Percentiles rank a stretch among this genome's conserved stretches.
phyloP scores from a whole-genome alignment of 495 filamentous ascomycete genomes.

The Darksidea phi region DNA sequence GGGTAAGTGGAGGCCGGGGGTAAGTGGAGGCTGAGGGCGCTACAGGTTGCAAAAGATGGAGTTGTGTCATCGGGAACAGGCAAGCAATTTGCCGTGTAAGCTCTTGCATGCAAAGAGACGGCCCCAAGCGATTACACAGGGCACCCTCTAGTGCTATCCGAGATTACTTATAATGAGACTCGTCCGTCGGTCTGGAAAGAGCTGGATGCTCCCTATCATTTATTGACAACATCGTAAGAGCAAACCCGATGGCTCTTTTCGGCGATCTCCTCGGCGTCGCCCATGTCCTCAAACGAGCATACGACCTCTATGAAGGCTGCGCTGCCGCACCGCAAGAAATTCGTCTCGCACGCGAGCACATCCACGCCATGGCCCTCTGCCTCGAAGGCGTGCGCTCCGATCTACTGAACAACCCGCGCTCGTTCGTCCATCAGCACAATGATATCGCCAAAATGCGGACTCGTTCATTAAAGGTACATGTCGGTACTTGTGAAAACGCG shows the following conservation, averaged over 20 bases:
- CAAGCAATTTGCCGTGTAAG: too few relatives aligned
- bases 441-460: slow-evolving; percentile 3
- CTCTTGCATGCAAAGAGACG: too few relatives aligned
- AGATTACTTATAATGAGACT: too few relatives aligned
- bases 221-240: neutral
- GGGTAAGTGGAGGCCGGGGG: neutral
- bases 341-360: slow-evolving; percentile 7
- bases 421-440: slow-evolving; percentile 10
- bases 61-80: too few relatives aligned
- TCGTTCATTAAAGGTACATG: neutral
- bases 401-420: slow-evolving; percentile 10
- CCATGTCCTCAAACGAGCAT: slow-evolving; percentile 12
- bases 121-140: too few relatives aligned
- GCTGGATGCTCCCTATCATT: neutral
- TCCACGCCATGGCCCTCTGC: slow-evolving; percentile 21
- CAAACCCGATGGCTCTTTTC: slow-evolving; percentile 4
- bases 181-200: too few relatives aligned
- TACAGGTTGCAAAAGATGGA: neutral
- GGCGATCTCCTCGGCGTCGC: slow-evolving; percentile 11
- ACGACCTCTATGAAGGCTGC: slow-evolving; percentile 21
- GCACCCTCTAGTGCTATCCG: too few relatives aligned
- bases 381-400: slow-evolving; percentile 25
- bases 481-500: slow-evolving; percentile 5
- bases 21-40: neutral
- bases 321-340: slow-evolving; percentile 16